Conservation (phyloP, 73 alveolate genomes). For the Uronychia setigera region DNA sequence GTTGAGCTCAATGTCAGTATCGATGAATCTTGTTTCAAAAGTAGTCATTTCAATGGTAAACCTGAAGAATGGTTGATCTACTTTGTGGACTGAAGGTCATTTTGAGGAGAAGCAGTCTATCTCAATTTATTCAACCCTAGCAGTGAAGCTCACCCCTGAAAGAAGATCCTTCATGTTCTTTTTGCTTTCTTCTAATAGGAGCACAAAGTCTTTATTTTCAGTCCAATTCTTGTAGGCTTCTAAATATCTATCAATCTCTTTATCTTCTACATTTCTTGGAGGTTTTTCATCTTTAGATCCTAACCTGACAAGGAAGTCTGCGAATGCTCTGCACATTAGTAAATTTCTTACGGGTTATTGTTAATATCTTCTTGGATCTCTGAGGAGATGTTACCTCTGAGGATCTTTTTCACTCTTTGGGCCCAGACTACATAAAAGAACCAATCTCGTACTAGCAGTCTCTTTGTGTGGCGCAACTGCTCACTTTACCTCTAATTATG, state of each 20-base stretch:
- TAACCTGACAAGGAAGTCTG: not conserved
- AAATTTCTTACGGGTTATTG: not conserved
- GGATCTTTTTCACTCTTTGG: conserved; percentile 46
- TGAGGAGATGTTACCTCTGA: not conserved
- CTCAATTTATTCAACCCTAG: not conserved
- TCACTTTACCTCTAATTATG: not conserved
- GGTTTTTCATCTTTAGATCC: not conserved
- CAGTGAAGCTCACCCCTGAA: not conserved
- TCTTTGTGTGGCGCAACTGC: conserved; percentile 7
- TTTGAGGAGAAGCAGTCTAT: not conserved
- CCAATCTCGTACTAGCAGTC: conserved; percentile 72
- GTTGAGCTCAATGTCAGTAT: not conserved
- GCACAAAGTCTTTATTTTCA: not conserved
- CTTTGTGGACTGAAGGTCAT: not conserved
- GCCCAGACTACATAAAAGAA: conserved; percentile 66
- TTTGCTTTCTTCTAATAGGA: not conserved
- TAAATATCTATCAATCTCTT: not conserved
- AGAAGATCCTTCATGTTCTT: not conserved
- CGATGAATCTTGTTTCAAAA: not conserved
- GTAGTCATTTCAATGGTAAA: not conserved
- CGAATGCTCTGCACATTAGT: not conserved
- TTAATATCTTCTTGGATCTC: not conserved
- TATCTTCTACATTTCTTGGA: not conserved
- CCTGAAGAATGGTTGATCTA: not conserved
- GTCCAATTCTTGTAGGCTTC: not conserved